These are phyloP conservation scores for Plasmodium cynomolgi DNA, from an alignment of 169 alveolate genomes.

Conservation along the genomic window DNA sequence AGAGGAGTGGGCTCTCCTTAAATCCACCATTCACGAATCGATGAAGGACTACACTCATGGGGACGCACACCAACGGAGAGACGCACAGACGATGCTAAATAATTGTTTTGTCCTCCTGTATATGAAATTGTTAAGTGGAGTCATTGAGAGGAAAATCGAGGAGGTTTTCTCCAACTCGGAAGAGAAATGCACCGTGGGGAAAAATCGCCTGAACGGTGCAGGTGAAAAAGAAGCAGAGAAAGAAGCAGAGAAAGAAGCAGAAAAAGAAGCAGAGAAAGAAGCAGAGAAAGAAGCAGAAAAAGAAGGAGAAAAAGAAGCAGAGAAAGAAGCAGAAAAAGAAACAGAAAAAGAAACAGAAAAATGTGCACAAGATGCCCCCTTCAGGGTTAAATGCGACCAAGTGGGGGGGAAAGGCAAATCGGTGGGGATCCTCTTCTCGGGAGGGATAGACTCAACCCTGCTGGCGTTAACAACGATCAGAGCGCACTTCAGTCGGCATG, in stretches of 20 bases:
- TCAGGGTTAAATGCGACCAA: not conserved
- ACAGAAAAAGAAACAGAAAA: not conserved
- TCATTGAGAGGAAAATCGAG: slow-evolving; percentile 15
- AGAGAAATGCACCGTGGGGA: not conserved
- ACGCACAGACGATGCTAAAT: slow-evolving; percentile 9
- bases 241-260: not conserved
- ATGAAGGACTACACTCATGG: not conserved
- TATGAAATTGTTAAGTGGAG: slow-evolving; percentile 15
- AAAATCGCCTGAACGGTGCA: slow-evolving; percentile 13
- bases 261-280: not conserved
- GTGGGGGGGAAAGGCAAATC: not conserved
- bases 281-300: not conserved
- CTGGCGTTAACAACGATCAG: slow-evolving; percentile 75
- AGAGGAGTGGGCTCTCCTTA: not conserved
- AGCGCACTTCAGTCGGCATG: slow-evolving; percentile 20
- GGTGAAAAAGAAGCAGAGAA: not conserved
- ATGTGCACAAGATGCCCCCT: not conserved
- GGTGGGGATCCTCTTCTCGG: slow-evolving; percentile 79
- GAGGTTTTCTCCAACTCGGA: not conserved
- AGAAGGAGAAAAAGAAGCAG: not conserved
- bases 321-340: not conserved
- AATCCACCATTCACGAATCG: not conserved
- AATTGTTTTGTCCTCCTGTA: slow-evolving; percentile 13
- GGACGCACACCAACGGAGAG: not conserved
- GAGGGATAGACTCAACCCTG: slow-evolving; percentile 83